phyloP scores from a whole-genome alignment of 2,329 filamentous ascomycete genomes.

The Fusarium sp. region DNA sequence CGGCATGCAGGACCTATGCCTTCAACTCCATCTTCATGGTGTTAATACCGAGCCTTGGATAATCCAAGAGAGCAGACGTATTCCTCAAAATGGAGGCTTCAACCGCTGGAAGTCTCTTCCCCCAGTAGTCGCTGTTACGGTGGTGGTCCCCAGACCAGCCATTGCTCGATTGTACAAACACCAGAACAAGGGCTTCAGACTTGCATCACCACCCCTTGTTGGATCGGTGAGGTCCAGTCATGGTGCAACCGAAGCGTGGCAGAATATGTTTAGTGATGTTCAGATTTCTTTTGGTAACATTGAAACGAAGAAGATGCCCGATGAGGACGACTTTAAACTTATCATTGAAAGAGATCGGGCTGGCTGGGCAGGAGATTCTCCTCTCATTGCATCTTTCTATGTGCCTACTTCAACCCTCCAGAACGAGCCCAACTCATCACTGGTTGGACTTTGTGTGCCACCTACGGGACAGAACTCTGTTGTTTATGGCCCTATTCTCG shows the following conservation, averaged over 20 bases:
- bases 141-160: slow-evolving; percentile 52
- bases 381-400: slow-evolving; percentile 59
- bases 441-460: slow-evolving; percentile 53
- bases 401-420: slow-evolving; percentile 55
- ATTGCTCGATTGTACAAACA: slow-evolving; percentile 50
- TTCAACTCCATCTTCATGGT: slow-evolving; percentile 55
- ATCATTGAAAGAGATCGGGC: slow-evolving; percentile 52
- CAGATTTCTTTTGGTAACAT: slow-evolving; percentile 60
- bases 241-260: slow-evolving; percentile 47
- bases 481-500: slow-evolving; percentile 47
- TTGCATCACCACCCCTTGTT: slow-evolving; percentile 49
- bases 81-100: slow-evolving; percentile 48
- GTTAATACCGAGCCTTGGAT: slow-evolving; percentile 53
- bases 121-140: slow-evolving; percentile 54
- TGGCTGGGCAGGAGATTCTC: slow-evolving; percentile 55
- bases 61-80: slow-evolving; percentile 35
- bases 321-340: slow-evolving; percentile 52
- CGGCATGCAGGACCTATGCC: slow-evolving; percentile 53
- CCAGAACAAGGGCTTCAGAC: slow-evolving; percentile 20
- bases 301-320: slow-evolving; percentile 40
- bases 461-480: slow-evolving; percentile 43
- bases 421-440: slow-evolving; percentile 49
- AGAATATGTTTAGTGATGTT: slow-evolving; percentile 56
- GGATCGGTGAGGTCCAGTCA: slow-evolving; percentile 49
- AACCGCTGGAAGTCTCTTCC: slow-evolving; percentile 56